Percentiles rank a stretch among this genome's conserved stretches.
Evolutionary conservation across 768 basidiomycete species (phyloP).

Genomic region (Glaciozyma antarctica): DNA sequence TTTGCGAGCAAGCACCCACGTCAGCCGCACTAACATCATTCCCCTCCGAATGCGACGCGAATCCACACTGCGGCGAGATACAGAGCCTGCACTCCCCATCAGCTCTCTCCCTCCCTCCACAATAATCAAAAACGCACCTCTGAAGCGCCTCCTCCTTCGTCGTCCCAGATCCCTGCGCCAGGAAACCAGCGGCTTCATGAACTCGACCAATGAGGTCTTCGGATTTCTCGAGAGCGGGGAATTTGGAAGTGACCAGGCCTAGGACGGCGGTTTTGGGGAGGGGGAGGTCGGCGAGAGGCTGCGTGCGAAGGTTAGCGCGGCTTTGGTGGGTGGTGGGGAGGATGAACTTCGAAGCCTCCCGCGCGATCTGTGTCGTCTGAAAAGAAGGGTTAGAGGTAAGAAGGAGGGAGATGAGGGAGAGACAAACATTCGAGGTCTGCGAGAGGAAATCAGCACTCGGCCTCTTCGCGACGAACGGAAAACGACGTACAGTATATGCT

Average conservation of each 20-base stretch:
- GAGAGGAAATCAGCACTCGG: too few relatives aligned
- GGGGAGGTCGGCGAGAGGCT: constrained; percentile 35
- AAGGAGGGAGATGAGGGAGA: too few relatives aligned
- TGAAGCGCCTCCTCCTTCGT: constrained; percentile 49
- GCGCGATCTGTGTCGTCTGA: constrained; percentile 38
- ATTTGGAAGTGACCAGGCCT: constrained; percentile 35
- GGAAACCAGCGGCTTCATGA: constrained; percentile 49
- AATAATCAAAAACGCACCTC: constrained; percentile 37
- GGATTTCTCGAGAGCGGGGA: constrained; percentile 47
- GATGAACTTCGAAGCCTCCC: constrained; percentile 31
- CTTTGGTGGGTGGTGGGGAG: too few relatives aligned
- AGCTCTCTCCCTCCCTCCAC: neutral
- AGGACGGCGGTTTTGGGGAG: constrained; percentile 34
- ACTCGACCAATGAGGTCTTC: constrained; percentile 49
- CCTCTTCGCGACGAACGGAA: too few relatives aligned
- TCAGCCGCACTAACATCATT: constrained; percentile 45
- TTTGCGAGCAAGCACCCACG: neutral
- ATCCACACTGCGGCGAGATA: constrained; percentile 58
- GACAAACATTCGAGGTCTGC: too few relatives aligned
- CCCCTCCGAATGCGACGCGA: constrained; percentile 53
- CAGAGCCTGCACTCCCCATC: constrained; percentile 37
- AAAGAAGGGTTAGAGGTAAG: constrained; percentile 17
- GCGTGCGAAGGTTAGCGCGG: neutral
- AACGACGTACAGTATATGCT: constrained; percentile 19
- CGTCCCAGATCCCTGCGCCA: constrained; percentile 44